A percentile compares a stretch with the other conserved stretches of the same genome.
Conservation (phyloP, 805 yeast genomes). For the Spathaspora gorwiae region DNA sequence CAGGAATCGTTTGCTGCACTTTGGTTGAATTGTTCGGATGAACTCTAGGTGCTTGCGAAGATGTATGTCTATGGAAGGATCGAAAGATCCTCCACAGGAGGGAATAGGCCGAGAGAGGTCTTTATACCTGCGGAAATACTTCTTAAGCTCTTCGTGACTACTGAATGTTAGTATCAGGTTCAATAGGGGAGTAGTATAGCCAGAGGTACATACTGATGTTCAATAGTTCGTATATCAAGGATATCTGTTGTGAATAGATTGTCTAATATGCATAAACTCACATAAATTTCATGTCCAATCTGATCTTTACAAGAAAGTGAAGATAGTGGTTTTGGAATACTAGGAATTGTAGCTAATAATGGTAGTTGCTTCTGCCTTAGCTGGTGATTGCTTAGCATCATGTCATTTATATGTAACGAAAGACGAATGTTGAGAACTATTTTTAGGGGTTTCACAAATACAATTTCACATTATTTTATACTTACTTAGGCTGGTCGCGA, state of each 20-base stretch:
- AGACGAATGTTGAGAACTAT: too few species aligned
- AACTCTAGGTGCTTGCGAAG: constrained; percentile 4
- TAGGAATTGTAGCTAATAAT: too few species aligned
- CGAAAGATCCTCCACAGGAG: not conserved
- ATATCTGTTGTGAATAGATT: not conserved
- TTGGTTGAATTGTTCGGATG: constrained; percentile 1
- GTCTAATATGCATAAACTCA: constrained; percentile 1
- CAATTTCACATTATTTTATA: too few species aligned
- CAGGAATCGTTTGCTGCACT: not conserved
- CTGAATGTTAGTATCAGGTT: not conserved
- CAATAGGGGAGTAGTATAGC: too few species aligned
- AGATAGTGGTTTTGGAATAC: too few species aligned
- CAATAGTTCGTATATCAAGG: not conserved
- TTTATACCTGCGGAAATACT: not conserved
- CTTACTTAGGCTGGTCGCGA: too few species aligned
- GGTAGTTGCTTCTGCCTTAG: too few species aligned
- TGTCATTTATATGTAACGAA: too few species aligned
- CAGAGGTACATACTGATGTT: constrained; percentile 1
- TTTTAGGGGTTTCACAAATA: too few species aligned
- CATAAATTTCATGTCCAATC: constrained; percentile 1
- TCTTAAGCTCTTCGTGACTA: constrained; percentile 1
- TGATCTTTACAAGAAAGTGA: not conserved
- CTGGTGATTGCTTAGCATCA: too few species aligned
- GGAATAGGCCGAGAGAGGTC: not conserved
- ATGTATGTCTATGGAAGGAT: not conserved